These are phyloP conservation scores for Dryadomyces quercivorus DNA, from an alignment of 2,329 filamentous ascomycete genomes.

Conservation along the genomic window DNA sequence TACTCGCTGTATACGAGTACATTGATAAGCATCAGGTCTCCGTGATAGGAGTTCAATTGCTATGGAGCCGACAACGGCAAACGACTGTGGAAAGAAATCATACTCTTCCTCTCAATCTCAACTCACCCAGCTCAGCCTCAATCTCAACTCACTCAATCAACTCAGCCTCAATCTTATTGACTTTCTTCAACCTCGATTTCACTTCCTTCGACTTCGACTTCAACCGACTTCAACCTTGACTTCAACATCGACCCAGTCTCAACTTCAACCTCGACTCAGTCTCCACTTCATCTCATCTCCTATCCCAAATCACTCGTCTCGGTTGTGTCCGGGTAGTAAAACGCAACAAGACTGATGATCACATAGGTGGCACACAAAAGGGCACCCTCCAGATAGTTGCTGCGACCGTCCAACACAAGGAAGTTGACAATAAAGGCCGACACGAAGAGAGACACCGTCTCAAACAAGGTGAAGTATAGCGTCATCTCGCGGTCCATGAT, in stretches of 20 bases:
- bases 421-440: constrained; percentile 82
- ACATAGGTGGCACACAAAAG: constrained; percentile 54
- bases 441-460: constrained; percentile 78
- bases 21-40: no score
- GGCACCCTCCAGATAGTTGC: constrained; percentile 76
- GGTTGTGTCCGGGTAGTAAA: constrained; percentile 46
- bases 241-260: neutral
- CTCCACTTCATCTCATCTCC: neutral
- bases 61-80: no score
- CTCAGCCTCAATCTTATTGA: no score
- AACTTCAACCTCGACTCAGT: neutral
- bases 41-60: no score
- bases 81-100: no score
- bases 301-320: constrained; percentile 27
- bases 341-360: constrained; percentile 54
- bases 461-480: constrained; percentile 78
- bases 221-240: neutral
- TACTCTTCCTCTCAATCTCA: no score
- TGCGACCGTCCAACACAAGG: constrained; percentile 71
- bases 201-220: no score
- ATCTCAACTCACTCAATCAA: no score
- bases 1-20: no score
- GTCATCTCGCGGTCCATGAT: constrained; percentile 56
- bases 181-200: no score
- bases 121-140: no score